These are phyloP conservation scores for Tulasnella sp. DNA, from an alignment of 768 basidiomycete genomes.

Conservation along the genomic window DNA sequence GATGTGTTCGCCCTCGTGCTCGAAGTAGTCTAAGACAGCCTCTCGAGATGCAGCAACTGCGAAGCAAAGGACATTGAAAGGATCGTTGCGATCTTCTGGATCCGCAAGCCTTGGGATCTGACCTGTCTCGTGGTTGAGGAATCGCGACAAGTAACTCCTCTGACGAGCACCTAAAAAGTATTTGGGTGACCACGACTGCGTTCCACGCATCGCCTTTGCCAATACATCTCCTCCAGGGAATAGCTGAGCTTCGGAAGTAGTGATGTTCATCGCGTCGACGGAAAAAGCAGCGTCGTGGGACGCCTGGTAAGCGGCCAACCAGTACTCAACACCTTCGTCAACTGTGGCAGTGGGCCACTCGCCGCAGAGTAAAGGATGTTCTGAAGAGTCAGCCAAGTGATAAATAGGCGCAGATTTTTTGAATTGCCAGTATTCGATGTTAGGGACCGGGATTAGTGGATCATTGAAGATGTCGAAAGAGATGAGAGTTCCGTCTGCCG, in stretches of 20 bases:
- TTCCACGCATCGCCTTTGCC: neutral
- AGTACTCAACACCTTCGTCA: conserved; percentile 38
- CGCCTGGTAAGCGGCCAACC: conserved; percentile 43
- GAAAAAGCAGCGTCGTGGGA: conserved; percentile 30
- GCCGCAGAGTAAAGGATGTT: conserved; percentile 40
- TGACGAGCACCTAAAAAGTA: conserved; percentile 9
- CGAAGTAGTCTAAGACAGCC: conserved; percentile 2
- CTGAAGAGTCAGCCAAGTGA: conserved; percentile 46
- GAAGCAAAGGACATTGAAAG: conserved; percentile 5
- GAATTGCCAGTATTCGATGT: conserved; percentile 39
- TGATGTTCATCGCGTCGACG: neutral
- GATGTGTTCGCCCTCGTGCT: neutral
- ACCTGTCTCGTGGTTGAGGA: conserved; percentile 8
- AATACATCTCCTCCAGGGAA: neutral
- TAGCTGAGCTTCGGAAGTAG: neutral
- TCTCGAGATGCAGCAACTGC: conserved; percentile 4
- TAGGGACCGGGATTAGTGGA: too few species aligned
- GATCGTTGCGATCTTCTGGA: neutral
- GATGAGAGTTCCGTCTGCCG: conserved; percentile 16
- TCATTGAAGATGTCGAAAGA: conserved; percentile 31
- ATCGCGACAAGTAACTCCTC: conserved; percentile 4
- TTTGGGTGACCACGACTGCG: conserved; percentile 7
- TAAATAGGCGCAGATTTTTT: conserved; percentile 43
- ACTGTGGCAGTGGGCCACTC: conserved; percentile 33
- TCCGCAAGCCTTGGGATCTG: neutral